Evolutionary conservation across 352 stramenopile genomes (phyloP), one percentile per base, ranked within the genome.

Genomic region (Phytophthora citrophthora): DNA sequence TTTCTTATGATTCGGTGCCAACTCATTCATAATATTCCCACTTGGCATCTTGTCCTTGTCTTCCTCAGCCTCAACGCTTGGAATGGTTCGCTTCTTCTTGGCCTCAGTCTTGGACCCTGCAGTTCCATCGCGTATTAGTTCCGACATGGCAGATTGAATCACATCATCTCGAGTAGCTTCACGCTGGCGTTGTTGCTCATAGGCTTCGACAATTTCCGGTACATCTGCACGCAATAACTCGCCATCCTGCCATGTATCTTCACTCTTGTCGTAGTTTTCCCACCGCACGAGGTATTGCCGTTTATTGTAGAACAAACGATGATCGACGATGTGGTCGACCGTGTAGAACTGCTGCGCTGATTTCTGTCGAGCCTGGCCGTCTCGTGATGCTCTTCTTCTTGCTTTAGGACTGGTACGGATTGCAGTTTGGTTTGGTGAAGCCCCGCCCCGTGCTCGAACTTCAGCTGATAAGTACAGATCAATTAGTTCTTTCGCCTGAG

Each of bases 221-320:
- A 91, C 80, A 49, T 93, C 76, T 7, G 39, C 44, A 18, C 79
- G 77, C 15, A 91, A 64, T 55, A 83, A 81, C 3, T 68, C 36
- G 2, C 71, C 80, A 20, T 68, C 32, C 48, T 93, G 81, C 81
- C 81, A 93, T 23, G 81, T 91, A 64, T 93, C 84, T 43, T 88
- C 74, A 36, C 72, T 79, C 24, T 72, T 72, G 38, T 81, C 70
- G 61, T 91, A 93, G 27, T 76, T 77, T 46, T 91, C 81, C 81
- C 84, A 93, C 39, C 79, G 77, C 3, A 93, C 81, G 0, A 83
- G 57, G 50, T 90, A 93, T 57, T 88, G 52, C 16, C 77, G 79
- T 51, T 74, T 83, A 31, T 68, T 66, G 34, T 68, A 61, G 16
- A 60, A 56, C n/a, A 68, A 47, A 15, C 79, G 77, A 40, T 90